Evolutionary conservation across 768 basidiomycete genomes (phyloP).

Genomic region (Suillus ampliporus): DNA sequence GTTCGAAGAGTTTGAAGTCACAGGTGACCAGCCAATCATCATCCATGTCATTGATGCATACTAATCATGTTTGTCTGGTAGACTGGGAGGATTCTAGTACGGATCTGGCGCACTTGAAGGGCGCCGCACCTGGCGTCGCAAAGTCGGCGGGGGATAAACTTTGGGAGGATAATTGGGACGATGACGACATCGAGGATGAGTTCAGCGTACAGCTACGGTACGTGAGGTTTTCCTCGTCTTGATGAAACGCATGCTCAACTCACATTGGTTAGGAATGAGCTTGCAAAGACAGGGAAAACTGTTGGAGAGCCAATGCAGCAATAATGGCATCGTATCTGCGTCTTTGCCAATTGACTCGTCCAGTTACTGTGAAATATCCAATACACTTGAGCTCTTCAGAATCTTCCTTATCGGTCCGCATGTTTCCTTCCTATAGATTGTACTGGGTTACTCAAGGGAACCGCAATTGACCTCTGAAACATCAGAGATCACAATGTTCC

Average conservation of each 20-base stretch:
- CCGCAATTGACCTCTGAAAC: too few relatives aligned
- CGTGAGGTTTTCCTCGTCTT: conserved; percentile 31
- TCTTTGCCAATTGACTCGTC: not conserved
- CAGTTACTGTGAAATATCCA: not conserved
- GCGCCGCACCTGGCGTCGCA: conserved; percentile 73
- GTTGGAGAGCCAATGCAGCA: conserved; percentile 56
- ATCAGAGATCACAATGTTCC: too few relatives aligned
- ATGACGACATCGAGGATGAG: conserved; percentile 98
- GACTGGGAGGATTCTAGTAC: conserved; percentile 91
- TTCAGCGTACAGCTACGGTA: conserved; percentile 96
- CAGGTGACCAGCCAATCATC: conserved; percentile 57
- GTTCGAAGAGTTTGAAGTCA: conserved; percentile 90
- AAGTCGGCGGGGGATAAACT: conserved; percentile 87
- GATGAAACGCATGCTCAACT: not conserved
- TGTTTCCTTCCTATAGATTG: not conserved
- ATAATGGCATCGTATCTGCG: conserved; percentile 30
- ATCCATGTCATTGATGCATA: not conserved
- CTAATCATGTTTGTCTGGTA: conserved; percentile 31
- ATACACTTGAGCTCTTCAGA: not conserved
- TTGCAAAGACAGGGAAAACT: conserved; percentile 61
- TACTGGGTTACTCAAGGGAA: too few relatives aligned
- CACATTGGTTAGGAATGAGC: conserved; percentile 54
- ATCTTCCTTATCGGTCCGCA: not conserved
- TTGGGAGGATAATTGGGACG: conserved; percentile 99
- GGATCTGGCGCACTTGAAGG: conserved; percentile 78